Conservation (phyloP, 2,329 filamentous ascomycete species). For the Colletotrichum caudatum region DNA sequence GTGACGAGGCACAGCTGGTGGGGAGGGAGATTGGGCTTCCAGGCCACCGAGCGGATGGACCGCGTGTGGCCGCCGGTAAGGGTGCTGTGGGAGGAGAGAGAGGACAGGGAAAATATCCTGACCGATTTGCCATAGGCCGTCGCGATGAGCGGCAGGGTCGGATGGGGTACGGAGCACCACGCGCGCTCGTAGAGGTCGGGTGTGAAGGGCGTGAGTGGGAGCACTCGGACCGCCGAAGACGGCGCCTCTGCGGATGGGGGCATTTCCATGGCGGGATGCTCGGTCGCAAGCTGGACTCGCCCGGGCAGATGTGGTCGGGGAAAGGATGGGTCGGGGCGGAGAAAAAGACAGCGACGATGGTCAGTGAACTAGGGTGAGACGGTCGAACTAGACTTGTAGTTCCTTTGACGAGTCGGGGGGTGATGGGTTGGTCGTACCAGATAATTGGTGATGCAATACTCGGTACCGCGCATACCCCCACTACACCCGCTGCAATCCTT, state of each 20-base stretch:
- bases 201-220: constrained; percentile 62
- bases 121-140: constrained; percentile 90
- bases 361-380: not conserved
- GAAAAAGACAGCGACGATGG: too few relatives aligned
- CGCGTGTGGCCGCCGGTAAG: constrained; percentile 91
- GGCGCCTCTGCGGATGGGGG: constrained; percentile 23
- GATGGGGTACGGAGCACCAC: constrained; percentile 89
- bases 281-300: not conserved
- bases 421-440: constrained; percentile 5
- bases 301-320: not conserved
- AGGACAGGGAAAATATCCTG: constrained; percentile 88
- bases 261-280: constrained; percentile 23
- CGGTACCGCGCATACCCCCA: constrained; percentile 9
- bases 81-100: constrained; percentile 81
- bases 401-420: not conserved
- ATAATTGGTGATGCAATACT: constrained; percentile 27
- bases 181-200: constrained; percentile 76
- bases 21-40: constrained; percentile 79
- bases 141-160: constrained; percentile 86
- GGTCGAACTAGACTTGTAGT: not conserved
- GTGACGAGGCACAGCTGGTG: constrained; percentile 84
- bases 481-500: constrained; percentile 18
- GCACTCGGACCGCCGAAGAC: constrained; percentile 48
- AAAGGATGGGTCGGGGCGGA: not conserved
- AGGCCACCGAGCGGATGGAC: constrained; percentile 81